Evolutionary conservation across 331 rosid genomes (phyloP).

Genomic region (Acacia pycnantha): DNA sequence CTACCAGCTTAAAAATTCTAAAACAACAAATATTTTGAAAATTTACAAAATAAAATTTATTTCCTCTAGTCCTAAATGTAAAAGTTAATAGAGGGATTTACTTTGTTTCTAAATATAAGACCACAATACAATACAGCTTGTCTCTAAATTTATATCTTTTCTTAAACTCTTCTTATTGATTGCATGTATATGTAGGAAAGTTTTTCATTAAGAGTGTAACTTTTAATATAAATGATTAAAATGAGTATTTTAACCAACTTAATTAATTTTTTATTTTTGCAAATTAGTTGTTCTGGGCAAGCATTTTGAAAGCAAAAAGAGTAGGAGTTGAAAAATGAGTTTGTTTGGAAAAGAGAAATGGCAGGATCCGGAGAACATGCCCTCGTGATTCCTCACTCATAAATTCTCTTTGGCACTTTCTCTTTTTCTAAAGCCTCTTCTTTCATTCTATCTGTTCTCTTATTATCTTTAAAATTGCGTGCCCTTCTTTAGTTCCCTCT

Average conservation of each 20-base stretch:
- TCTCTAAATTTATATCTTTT: too few relatives aligned
- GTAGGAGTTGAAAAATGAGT: neutral
- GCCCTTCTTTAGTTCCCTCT: neutral
- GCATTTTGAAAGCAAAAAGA: neutral
- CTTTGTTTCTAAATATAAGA: too few relatives aligned
- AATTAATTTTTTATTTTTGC: too few relatives aligned
- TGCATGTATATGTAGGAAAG: too few relatives aligned
- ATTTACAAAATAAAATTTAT: too few relatives aligned
- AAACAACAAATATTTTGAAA: too few relatives aligned
- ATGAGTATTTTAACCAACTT: neutral
- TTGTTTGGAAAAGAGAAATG: constrained; percentile 19
- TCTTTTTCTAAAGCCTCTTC: neutral
- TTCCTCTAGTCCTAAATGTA: too few relatives aligned
- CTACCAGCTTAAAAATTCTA: too few relatives aligned
- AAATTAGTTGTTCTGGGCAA: neutral
- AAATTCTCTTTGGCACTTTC: constrained; percentile 4
- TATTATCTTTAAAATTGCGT: neutral
- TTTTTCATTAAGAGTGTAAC: neutral
- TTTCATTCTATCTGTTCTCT: neutral
- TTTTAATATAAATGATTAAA: neutral
- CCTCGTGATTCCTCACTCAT: constrained; percentile 22
- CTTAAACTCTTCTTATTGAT: too few relatives aligned
- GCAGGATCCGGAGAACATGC: constrained; percentile 80
- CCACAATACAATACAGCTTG: too few relatives aligned
- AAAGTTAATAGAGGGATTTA: too few relatives aligned